Percentiles rank a stretch among this genome's conserved stretches.
Conservation (phyloP, 108 stramenopile species). For the Poteriospumella lacustris region DNA sequence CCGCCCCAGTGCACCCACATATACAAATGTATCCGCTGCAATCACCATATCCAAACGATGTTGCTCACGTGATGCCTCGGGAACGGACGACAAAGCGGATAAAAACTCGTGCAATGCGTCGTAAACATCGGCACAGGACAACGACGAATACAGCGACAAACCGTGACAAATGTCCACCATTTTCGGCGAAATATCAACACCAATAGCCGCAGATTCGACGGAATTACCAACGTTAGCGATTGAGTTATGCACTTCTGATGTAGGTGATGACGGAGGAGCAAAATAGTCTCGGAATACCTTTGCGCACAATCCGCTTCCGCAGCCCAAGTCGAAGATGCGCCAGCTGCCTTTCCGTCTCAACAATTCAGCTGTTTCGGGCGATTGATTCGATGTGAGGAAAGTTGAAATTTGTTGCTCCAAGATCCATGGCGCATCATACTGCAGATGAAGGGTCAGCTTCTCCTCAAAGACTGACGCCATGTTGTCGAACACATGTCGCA, state of each 20-base stretch:
- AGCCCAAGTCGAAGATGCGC: conserved; percentile 10
- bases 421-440: neutral
- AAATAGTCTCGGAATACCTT: neutral
- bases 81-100: neutral
- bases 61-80: neutral
- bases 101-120: neutral
- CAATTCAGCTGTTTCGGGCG: neutral
- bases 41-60: neutral
- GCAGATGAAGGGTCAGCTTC: neutral
- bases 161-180: neutral
- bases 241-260: neutral
- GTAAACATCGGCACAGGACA: no score
- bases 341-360: neutral
- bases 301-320: conserved; percentile 2
- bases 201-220: neutral
- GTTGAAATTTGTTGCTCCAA: neutral
- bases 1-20: neutral
- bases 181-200: neutral
- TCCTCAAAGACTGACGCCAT: conserved; percentile 2
- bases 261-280: neutral
- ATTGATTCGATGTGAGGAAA: neutral
- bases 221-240: neutral
- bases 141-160: no score
- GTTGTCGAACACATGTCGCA: neutral
- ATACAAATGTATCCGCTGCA: conserved; percentile 13